Conservation (phyloP, 2,329 filamentous ascomycete genomes). For the Ophiostoma ips region DNA sequence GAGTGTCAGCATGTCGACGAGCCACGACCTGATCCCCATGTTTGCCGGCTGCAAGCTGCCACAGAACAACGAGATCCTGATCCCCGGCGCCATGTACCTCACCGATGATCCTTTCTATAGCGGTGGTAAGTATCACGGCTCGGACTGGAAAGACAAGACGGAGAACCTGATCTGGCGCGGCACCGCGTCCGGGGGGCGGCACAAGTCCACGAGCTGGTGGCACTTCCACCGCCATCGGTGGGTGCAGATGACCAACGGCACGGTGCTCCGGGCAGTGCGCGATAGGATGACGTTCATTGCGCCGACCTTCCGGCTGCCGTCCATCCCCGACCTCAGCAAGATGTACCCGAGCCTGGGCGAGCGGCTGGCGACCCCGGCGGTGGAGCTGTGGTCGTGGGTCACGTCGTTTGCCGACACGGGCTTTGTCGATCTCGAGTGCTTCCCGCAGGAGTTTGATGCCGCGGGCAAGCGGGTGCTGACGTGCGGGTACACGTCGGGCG, state of each 20-base stretch:
- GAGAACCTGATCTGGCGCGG: conserved; percentile 49
- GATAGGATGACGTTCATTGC: conserved; percentile 21
- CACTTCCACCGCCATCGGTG: conserved; percentile 61
- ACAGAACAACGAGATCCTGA: conserved; percentile 46
- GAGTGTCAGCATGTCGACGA: conserved; percentile 33
- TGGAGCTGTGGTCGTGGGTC: conserved; percentile 29
- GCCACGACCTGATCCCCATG: conserved; percentile 38
- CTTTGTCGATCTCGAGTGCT: conserved; percentile 30
- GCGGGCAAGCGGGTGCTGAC: conserved; percentile 12
- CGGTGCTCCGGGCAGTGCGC: conserved; percentile 36
- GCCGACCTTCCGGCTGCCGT: conserved; percentile 34
- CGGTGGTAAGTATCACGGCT: conserved; percentile 39
- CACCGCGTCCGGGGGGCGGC: conserved; percentile 45
- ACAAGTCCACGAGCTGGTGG: conserved; percentile 43
- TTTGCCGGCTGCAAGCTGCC: conserved; percentile 46
- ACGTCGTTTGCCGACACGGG: conserved; percentile 26
- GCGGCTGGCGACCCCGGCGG: conserved; percentile 13
- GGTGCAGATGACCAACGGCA: conserved; percentile 53
- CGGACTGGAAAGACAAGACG: conserved; percentile 43
- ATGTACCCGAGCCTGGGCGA: conserved; percentile 27
- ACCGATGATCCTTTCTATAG: conserved; percentile 43
- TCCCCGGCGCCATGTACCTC: conserved; percentile 50
- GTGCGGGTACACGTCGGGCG: conserved; percentile 26
- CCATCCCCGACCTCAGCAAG: conserved; percentile 10
- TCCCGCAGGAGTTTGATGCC: conserved; percentile 10